A percentile compares a stretch with the other conserved stretches of the same genome.
These are phyloP conservation scores for Blastobotrys parvus DNA, from an alignment of 805 yeast species.

Conservation along the genomic window DNA sequence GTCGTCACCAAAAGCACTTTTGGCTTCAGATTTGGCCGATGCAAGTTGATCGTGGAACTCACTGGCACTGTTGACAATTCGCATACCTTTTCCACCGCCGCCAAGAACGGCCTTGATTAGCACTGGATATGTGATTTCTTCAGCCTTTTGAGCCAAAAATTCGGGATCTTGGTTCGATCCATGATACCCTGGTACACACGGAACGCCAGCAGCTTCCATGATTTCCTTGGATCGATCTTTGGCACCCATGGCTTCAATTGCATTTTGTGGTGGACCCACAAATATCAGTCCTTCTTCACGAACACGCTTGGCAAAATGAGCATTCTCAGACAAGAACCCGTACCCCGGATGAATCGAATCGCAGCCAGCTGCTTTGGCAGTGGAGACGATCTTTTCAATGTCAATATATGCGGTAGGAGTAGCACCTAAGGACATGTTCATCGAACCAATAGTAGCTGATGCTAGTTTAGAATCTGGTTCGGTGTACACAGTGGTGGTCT, in stretches of 20 bases:
- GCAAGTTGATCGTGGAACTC: slow-evolving; percentile 42
- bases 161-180: slow-evolving; percentile 24
- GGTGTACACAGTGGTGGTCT: slow-evolving; percentile 26
- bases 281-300: slow-evolving; percentile 27
- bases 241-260: slow-evolving; percentile 30
- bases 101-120: slow-evolving; percentile 52
- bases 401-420: slow-evolving; percentile 25
- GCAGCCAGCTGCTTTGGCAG: slow-evolving; percentile 42
- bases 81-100: slow-evolving; percentile 53
- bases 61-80: slow-evolving; percentile 40
- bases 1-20: slow-evolving; percentile 46
- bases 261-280: slow-evolving; percentile 27
- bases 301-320: slow-evolving; percentile 26
- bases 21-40: slow-evolving; percentile 48
- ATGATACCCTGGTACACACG: slow-evolving; percentile 29
- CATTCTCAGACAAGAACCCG: slow-evolving; percentile 44
- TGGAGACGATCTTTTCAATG: slow-evolving; percentile 40
- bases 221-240: slow-evolving; percentile 27
- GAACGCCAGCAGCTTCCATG: slow-evolving; percentile 27
- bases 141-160: slow-evolving; percentile 21
- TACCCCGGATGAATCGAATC: slow-evolving; percentile 52
- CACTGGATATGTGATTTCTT: slow-evolving; percentile 38
- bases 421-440: slow-evolving; percentile 20
- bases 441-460: slow-evolving; percentile 17
- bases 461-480: slow-evolving; percentile 24